Evolutionary conservation across 345 rosid genomes (phyloP).

Genomic region (Lepidium didymum): DNA sequence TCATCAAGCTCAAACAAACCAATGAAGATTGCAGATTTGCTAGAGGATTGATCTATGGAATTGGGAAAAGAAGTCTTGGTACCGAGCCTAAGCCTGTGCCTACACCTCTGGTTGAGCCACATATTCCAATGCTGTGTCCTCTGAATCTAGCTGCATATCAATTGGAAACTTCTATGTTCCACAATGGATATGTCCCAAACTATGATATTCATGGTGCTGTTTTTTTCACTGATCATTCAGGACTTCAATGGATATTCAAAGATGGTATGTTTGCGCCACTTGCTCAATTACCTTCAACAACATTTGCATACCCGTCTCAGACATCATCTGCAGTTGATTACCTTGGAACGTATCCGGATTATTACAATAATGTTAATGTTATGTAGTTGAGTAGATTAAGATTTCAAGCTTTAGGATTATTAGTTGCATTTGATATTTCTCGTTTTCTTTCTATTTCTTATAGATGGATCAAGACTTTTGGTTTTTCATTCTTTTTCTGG

Average conservation of each 20-base stretch:
- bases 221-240: neutral
- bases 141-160: constrained; percentile 17
- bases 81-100: neutral
- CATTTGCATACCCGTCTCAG: neutral
- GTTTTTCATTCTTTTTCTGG: neutral
- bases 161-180: neutral
- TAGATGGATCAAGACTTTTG: neutral
- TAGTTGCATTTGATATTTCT: constrained; percentile 1
- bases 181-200: constrained; percentile 4
- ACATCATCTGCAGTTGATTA: constrained; percentile 13
- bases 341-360: neutral
- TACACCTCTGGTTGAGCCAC: neutral
- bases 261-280: constrained; percentile 8
- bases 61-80: neutral
- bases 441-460: neutral
- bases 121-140: neutral
- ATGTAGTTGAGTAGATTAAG: neutral
- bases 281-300: neutral
- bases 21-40: constrained; percentile 4
- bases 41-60: constrained; percentile 24
- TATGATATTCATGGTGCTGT: neutral
- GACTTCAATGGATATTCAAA: neutral
- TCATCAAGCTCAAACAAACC: constrained; percentile 6
- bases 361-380: constrained; percentile 1
- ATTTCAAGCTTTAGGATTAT: constrained; percentile 1